phyloP scores from a whole-genome alignment of 2,329 filamentous ascomycete genomes.

The Ploettnerulaceae sp. region DNA sequence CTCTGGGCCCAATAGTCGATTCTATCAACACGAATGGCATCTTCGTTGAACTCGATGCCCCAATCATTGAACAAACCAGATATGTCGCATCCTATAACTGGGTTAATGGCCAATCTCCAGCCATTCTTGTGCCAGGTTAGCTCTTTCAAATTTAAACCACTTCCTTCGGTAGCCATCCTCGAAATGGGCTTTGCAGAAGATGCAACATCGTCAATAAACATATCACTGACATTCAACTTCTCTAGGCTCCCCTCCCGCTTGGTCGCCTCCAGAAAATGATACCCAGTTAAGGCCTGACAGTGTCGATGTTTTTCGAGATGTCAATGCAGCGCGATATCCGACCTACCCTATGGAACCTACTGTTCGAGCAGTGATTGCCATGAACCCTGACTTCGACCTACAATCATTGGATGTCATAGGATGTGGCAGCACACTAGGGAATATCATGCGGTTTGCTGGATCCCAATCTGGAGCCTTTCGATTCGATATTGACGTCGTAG shows the following conservation, averaged over 20 bases:
- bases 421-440: conserved; percentile 57
- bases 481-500: conserved; percentile 52
- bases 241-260: conserved; percentile 46
- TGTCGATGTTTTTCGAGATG: conserved; percentile 38
- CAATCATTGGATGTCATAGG: conserved; percentile 49
- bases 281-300: conserved; percentile 39
- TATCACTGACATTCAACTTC: not conserved
- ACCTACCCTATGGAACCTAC: conserved; percentile 39
- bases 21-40: conserved; percentile 16
- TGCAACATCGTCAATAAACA: too few relatives aligned
- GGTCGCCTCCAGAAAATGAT: conserved; percentile 40
- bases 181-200: too few relatives aligned
- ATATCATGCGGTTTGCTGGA: conserved; percentile 51
- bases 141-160: not conserved
- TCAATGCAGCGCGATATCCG: conserved; percentile 40
- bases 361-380: conserved; percentile 37
- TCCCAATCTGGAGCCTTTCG: conserved; percentile 47
- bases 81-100: conserved; percentile 51
- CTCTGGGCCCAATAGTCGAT: conserved; percentile 19
- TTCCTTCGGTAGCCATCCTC: too few relatives aligned
- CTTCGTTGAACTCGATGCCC: conserved; percentile 23
- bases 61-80: conserved; percentile 37
- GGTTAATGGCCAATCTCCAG: conserved; percentile 36
- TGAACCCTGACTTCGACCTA: conserved; percentile 35
- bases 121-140: conserved; percentile 44